A percentile compares a stretch with the other conserved stretches of the same genome.
phyloP scores from a whole-genome alignment of 352 stramenopile genomes.

The Globisporangium echinulatum region DNA sequence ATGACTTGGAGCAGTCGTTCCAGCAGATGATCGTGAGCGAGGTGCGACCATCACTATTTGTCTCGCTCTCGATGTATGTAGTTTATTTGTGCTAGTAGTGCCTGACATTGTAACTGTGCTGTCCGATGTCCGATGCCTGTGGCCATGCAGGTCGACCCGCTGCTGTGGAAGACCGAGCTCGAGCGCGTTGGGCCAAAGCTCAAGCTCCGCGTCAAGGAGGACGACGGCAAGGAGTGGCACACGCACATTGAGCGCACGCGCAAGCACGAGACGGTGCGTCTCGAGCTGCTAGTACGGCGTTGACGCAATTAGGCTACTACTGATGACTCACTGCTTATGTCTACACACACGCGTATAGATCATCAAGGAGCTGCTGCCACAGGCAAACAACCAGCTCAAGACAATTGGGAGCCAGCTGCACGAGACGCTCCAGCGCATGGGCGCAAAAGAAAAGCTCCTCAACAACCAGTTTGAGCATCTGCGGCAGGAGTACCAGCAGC shows the following conservation, averaged over 20 bases:
- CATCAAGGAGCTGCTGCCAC: conserved; percentile 50
- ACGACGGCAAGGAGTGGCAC: conserved; percentile 75
- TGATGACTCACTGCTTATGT: background rate
- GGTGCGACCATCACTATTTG: conserved; percentile 2
- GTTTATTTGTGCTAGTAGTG: background rate
- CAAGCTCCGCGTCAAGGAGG: conserved; percentile 50
- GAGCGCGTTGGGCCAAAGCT: conserved; percentile 73
- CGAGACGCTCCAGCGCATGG: conserved; percentile 58
- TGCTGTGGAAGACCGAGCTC: conserved; percentile 81
- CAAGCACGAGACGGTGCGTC: conserved; percentile 49
- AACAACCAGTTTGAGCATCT: conserved; percentile 79
- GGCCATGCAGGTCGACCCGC: conserved; percentile 37
- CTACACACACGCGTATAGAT: conserved; percentile 12
- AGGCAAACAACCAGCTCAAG: conserved; percentile 53
- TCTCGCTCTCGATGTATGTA: background rate
- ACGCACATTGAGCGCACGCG: conserved; percentile 70
- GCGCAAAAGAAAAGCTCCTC: conserved; percentile 67
- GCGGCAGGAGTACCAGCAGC: conserved; percentile 52
- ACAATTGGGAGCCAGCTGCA: conserved; percentile 47
- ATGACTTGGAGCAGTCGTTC: conserved; percentile 63
- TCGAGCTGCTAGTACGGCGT: too few species aligned
- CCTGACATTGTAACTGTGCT: background rate
- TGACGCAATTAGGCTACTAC: too few species aligned
- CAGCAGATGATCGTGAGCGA: conserved; percentile 84
- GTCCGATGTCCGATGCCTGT: background rate